Evolutionary conservation across 345 rosid species (phyloP), one percentile per base, ranked within the genome.

Genomic region (Moricandia moricandioides): DNA sequence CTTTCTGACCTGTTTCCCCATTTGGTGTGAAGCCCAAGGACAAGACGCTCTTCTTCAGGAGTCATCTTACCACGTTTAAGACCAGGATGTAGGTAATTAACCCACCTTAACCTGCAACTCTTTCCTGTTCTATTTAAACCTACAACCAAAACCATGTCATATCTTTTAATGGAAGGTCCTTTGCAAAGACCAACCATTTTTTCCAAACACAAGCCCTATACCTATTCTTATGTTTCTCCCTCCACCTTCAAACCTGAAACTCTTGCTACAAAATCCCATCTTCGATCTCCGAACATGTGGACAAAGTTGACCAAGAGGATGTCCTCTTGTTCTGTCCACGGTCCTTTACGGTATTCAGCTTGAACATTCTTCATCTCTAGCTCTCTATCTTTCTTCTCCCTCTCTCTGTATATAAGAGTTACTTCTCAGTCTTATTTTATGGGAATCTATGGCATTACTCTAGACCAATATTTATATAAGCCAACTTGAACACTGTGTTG

Each of bases 211-310:
- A 80, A 80, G 31, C 93, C 78, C 71, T 77, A 77, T 87, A 90
- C 98, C 96, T 90, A 90, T 65, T 71, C 81, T 66, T 78, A 83
- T 67, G 75, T 85, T 84, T 88, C 98, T 88, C 99, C 99, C 99
- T 82, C 99, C 99, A 90, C 98, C 97, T 90, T 92, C 98, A 95
- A 95, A 95, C 99, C 99, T 95, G 99, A 95, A 82, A 95, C 94
- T 84, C 92, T 88, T 0, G 99, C 98, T 68, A 95, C 85, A 89
- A 87, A 95, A 78, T 95, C 97, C 99, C 99, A 95, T 78, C 97
- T 85, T 59, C 99, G 96, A 82, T 95, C 97, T 49, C 99, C 99
- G 68, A 95, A 89, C 57, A 89, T 76, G 84, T 89, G 90, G 78
- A 95, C 96, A 82, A 87, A 92, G 90, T 87, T 86, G 75, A 84